These are phyloP conservation scores for Leptodontidium sp. DNA, from an alignment of 2,329 filamentous ascomycete genomes.

Conservation along the genomic window DNA sequence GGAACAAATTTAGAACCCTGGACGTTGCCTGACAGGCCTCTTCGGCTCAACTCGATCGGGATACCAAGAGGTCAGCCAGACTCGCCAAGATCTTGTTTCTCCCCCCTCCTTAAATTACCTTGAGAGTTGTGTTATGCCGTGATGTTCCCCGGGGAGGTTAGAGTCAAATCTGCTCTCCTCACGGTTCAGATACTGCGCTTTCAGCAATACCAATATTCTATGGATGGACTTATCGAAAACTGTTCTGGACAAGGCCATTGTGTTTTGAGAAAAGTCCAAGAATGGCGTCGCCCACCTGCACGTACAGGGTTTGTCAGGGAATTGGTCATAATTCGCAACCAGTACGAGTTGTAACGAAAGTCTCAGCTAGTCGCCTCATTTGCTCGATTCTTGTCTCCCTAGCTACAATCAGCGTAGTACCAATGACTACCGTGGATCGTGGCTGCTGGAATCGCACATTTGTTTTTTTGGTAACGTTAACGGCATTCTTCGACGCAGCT, in stretches of 20 bases:
- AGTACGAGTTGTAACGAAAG: neutral
- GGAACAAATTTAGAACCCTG: neutral
- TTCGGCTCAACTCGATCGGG: neutral
- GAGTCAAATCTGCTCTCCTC: neutral
- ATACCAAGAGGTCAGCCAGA: too few species aligned
- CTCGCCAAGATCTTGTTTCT: too few species aligned
- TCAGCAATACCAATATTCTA: too few species aligned
- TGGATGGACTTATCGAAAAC: neutral
- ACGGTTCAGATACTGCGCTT: neutral
- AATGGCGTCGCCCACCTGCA: neutral
- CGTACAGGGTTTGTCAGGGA: neutral
- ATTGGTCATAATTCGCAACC: conserved; percentile 1
- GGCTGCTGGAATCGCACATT: too few species aligned
- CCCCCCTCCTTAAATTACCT: too few species aligned
- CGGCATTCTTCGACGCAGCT: neutral
- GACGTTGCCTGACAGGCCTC: neutral
- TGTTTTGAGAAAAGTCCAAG: neutral
- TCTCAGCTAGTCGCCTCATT: conserved; percentile 3
- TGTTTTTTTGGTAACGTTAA: neutral
- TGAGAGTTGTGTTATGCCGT: too few species aligned
- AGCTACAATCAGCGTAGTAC: too few species aligned
- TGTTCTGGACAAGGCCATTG: neutral
- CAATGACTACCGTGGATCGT: too few species aligned
- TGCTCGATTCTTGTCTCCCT: neutral
- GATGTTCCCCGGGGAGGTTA: too few species aligned